Evolutionary conservation across 352 stramenopile genomes (phyloP), one percentile per base, ranked within the genome.

Genomic region (Pythium folliculosum): DNA sequence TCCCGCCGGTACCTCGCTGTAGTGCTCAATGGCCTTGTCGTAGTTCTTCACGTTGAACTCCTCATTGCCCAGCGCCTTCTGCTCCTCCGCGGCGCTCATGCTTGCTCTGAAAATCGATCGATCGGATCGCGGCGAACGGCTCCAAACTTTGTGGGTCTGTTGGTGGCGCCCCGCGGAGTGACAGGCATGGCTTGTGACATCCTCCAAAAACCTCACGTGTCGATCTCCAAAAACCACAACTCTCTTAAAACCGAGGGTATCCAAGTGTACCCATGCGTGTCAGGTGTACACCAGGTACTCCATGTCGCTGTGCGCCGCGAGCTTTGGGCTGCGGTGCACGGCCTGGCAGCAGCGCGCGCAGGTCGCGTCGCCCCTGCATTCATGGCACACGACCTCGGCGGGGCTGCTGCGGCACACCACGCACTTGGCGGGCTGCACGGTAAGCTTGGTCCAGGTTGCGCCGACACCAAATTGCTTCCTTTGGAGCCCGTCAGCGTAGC

Each of bases 21-120:
- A 94, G 65, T 84, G 81, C 64, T 89, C 80, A 60, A 91, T 75
- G 48, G 85, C 85, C 68, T 91, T 89, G 69, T 79, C 83, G 55
- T 91, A 94, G 80, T 89, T 92, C 72, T 94, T 94, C 50, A 82
- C 65, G 62, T 92, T 94, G 71, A 94, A 94, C 70, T 94, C 86
- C 48, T 92, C 84, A 65, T 94, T 94, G 25, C 86, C 86, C 32
- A 94, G 76, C 35, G 63, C 50, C 63, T 70, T 70, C 63, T 70
- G 63, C 37, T 70, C 63, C 40, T 70, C 63, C 35, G 63, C 63
- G 22, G 63, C 63, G 63, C 63, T 70, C 63, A 70, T 70, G 40
- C 21, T 68, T 32, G 58, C 23, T 55, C 27, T 40, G 35, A 2
- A 2, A 10, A 13, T 47, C 17, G 14, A 16, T 47, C 37, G 40